Conservation (phyloP, 1,139 yeast genomes). For the Suhomyces bolitotheri region DNA sequence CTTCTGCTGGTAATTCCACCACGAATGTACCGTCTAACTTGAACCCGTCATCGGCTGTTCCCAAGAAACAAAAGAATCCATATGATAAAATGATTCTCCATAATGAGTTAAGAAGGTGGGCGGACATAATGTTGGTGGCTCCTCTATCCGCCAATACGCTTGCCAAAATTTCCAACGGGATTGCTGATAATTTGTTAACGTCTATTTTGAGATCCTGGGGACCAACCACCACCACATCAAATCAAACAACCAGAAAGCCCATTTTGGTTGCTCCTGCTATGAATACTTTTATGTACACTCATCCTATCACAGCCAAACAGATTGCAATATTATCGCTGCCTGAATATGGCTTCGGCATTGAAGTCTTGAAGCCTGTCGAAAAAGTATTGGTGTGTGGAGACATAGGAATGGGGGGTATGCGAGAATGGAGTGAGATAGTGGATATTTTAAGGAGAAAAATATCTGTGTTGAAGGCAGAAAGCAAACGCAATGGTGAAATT, state of each 20-base stretch:
- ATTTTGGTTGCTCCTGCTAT: conserved; percentile 93
- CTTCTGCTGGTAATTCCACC: conserved; percentile 1
- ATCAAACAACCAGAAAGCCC: conserved; percentile 52
- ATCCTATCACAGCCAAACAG: conserved; percentile 88
- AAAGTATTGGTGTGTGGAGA: conserved; percentile 94
- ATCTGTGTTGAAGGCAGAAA: conserved; percentile 35
- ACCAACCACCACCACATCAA: conserved; percentile 40
- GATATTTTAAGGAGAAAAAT: conserved; percentile 66
- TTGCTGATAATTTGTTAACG: conserved; percentile 85
- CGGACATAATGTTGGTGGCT: conserved; percentile 86
- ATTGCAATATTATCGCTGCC: conserved; percentile 51
- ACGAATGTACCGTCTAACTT: conserved; percentile 4
- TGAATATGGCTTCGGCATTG: conserved; percentile 55
- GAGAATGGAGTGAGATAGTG: conserved; percentile 93
- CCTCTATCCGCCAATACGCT: conserved; percentile 93
- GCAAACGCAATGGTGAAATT: conserved; percentile 22
- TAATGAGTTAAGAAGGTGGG: conserved; percentile 92
- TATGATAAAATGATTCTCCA: conserved; percentile 62
- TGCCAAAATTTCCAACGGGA: conserved; percentile 87
- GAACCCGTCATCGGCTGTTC: conserved; percentile 5
- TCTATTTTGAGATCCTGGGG: conserved; percentile 91
- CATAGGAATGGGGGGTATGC: conserved; percentile 97
- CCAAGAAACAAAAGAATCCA: conserved; percentile 38
- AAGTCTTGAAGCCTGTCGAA: conserved; percentile 87
- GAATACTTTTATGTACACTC: conserved; percentile 96